Percentiles rank a stretch among this genome's conserved stretches.
These are phyloP conservation scores for Colletotrichum australisinense DNA, from an alignment of 2,329 filamentous ascomycete genomes.

Conservation along the genomic window DNA sequence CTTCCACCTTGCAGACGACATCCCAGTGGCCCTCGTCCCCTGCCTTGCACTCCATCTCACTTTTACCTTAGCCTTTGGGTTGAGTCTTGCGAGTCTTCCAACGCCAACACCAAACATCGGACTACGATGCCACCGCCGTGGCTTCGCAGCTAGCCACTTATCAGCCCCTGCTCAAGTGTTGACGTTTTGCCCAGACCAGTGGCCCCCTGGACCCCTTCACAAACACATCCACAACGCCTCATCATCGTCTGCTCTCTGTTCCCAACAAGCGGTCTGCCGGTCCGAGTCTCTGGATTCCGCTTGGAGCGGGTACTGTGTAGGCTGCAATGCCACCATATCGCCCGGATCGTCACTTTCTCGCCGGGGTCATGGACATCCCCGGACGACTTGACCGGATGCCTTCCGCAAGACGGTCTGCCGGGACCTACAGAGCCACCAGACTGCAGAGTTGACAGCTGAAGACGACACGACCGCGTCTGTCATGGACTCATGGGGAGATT, in stretches of 20 bases:
- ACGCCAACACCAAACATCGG: background rate
- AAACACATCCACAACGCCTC: background rate
- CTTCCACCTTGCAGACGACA: conserved; percentile 7
- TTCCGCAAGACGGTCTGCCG: conserved; percentile 24
- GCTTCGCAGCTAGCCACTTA: conserved; percentile 6
- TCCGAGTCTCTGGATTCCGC: background rate
- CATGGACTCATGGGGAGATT: background rate
- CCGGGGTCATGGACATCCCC: background rate
- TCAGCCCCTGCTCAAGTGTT: background rate
- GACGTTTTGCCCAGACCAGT: background rate
- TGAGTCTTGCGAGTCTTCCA: background rate
- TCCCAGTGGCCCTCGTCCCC: conserved; percentile 11
- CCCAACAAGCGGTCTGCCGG: conserved; percentile 12
- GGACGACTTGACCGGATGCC: background rate
- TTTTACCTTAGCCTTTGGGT: background rate
- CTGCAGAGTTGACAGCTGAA: conserved; percentile 21
- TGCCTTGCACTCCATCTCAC: conserved; percentile 32
- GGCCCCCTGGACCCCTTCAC: background rate
- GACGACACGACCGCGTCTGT: conserved; percentile 3
- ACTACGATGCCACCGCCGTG: background rate
- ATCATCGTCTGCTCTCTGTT: background rate
- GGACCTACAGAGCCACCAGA: conserved; percentile 12
- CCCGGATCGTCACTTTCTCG: background rate
- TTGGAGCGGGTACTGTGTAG: conserved; percentile 4
- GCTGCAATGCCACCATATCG: background rate